phyloP scores from a whole-genome alignment of 345 rosid species.

The Heritiera fomes region DNA sequence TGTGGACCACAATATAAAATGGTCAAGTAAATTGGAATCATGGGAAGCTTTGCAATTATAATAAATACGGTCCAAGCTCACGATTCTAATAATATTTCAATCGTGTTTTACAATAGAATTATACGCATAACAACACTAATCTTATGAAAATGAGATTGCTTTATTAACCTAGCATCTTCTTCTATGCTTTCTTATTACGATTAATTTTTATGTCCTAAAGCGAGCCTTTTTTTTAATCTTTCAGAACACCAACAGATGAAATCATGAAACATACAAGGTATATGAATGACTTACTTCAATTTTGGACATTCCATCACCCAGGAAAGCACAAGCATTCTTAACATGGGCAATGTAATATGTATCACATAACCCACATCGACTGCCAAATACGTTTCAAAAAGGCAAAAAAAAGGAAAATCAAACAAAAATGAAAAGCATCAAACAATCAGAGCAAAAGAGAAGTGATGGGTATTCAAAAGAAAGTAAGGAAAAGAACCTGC shows the following conservation, averaged over 20 bases:
- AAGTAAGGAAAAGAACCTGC: constrained; percentile 55
- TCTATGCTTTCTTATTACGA: background rate
- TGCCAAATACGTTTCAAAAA: constrained; percentile 23
- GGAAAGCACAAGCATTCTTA: constrained; percentile 89
- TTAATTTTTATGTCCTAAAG: background rate
- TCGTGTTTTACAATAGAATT: background rate
- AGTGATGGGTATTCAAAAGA: background rate
- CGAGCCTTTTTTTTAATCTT: background rate
- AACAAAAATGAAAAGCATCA: background rate
- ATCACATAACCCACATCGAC: constrained; percentile 91
- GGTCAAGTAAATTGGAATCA: background rate
- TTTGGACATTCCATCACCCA: constrained; percentile 94
- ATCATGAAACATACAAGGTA: background rate
- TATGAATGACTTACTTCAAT: constrained; percentile 60
- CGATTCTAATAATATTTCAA: background rate
- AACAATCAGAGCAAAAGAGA: too few species aligned
- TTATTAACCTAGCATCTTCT: background rate
- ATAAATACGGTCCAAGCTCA: background rate
- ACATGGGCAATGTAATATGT: constrained; percentile 94
- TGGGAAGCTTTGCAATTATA: background rate
- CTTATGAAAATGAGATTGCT: background rate
- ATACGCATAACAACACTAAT: background rate
- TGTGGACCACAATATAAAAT: background rate
- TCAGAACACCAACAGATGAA: background rate
- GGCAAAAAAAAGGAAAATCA: background rate